Base-by-base conservation (phyloP, 2,329 filamentous ascomycete species). In the Hypoxylon sp. region DNA sequence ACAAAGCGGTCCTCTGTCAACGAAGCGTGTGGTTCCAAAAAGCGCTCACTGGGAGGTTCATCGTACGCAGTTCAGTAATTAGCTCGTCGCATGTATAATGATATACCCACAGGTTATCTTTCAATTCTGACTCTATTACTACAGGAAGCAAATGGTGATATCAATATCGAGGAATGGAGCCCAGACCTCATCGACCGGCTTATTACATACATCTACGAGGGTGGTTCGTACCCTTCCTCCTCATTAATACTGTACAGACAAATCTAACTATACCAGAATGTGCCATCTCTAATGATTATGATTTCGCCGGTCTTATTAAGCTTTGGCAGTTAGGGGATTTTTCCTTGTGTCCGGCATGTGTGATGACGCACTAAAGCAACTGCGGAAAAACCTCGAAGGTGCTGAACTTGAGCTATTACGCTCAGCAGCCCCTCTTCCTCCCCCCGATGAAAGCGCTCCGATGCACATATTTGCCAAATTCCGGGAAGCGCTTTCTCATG, bases 271-370 rank as follows among this genome's bases (percentile, higher is more conserved):
- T 54, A 25, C 7, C n/a, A 54, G 50, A 22, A 40, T 37, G 17
- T 8, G 8, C 14, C 8, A 6, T 25, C 7, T 2, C 33, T 10
- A n/a, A 17, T 2, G 4, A 17, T 13, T 25, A 40, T 10, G 17
- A 54, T 11, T 27, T 54, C 22, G n/a, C 27, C 6, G 8, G 22
- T 13, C 25, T 40, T 4, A 54, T 54, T 3, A 3, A 40, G 22
- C 33, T 40, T 22, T 54, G 51, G 51, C 33, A 54, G 13, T 3
- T 54, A 8, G 51, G 51, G 17, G 51, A 54, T 54, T 54, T 37
- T 54, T 54, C n/a, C 51, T 54, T n/a, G 37, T 54, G 2, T 13
- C 51, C 5, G 17, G 2, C 33, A 40, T 54, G 33, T 54, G 33
- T 22, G 20, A 42, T 6, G 2, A n/a, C 11, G n/a, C 35, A 7